Base-by-base conservation (phyloP, 1,139 yeast genomes). In the Yamadazyma pseudoaaseri region DNA sequence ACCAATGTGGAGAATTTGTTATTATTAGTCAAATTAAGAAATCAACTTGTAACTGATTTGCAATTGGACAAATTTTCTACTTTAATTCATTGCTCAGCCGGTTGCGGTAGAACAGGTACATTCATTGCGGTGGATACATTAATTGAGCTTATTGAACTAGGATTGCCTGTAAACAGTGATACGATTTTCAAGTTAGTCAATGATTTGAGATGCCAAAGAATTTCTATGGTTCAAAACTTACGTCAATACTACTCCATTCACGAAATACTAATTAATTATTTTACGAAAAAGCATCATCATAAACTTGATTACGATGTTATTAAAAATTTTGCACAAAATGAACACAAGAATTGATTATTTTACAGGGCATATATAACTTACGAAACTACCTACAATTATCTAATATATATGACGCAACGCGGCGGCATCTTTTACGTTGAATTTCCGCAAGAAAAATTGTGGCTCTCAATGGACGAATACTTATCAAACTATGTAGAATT, bases 51-150 rank as follows among this genome's bases (percentile, higher is more conserved):
- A 36, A 34, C 51, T 10, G 31, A 39, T 4, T 38, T 54, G 4
- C 20, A 45, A 5, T 31, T 38, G 2, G 30, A 26, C 4, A 48
- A 45, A 12, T 54, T 49, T 36, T 81, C 85, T 1, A 62, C 81
- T 1, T 58, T 85, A 18, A 86, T 86, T 7, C 96, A 87, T 56
- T 86, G 96, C 55, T 81, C 90, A 4, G 96, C 96, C 0, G 96
- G 96, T 0, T 86, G 96, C 58, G 96, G 96, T 3, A 73, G 96
- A 45, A 86, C 96, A 0, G 96, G 96, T 2, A 86, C 90, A 0
- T 83, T 86, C 44, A 81, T 89, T 38, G 73, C 94, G 0, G 70
- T 85, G 24, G 96, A 86, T 56, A 67, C 83, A 11, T 63, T 84
- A 16, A 52, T 81, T 23, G 77, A 74, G 41, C 55, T 31, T 36